Conservation (phyloP, 2,329 filamentous ascomycete genomes). For the Colletotrichum salicis region DNA sequence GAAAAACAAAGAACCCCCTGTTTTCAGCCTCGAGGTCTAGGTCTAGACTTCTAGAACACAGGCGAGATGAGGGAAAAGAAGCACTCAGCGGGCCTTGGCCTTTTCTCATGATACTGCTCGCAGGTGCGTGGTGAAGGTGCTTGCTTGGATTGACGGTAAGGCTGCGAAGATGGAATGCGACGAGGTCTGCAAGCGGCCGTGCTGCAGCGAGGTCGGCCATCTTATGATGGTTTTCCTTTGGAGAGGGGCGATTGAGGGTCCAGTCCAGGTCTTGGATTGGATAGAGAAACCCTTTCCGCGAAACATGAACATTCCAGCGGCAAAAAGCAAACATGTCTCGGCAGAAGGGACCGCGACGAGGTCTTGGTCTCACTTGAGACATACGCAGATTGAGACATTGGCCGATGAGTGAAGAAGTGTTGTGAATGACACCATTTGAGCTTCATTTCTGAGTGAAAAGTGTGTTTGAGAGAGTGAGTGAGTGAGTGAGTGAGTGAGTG, state of each 20-base stretch:
- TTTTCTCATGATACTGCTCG: background rate
- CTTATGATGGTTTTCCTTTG: background rate
- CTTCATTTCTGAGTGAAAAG: background rate
- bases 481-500: background rate
- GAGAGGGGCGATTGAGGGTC: background rate
- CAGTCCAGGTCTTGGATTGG: constrained; percentile 3
- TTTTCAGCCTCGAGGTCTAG: background rate
- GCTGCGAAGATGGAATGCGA: background rate
- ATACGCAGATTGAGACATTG: background rate
- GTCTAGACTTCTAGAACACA: background rate
- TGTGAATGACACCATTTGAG: background rate
- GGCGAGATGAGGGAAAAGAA: too few species aligned
- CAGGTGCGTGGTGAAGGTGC: background rate
- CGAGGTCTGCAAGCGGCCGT: background rate
- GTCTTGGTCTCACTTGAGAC: constrained; percentile 3
- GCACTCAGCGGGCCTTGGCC: background rate
- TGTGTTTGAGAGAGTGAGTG: background rate
- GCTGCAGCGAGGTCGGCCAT: background rate
- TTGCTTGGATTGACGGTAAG: background rate
- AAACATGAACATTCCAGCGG: constrained; percentile 31
- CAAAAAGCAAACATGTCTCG: constrained; percentile 18
- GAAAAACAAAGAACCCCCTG: background rate
- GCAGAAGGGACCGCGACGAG: background rate
- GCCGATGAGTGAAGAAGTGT: background rate
- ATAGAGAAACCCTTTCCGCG: background rate